phyloP scores from a whole-genome alignment of 106 monocot genomes.

The Acorus calamus region DNA sequence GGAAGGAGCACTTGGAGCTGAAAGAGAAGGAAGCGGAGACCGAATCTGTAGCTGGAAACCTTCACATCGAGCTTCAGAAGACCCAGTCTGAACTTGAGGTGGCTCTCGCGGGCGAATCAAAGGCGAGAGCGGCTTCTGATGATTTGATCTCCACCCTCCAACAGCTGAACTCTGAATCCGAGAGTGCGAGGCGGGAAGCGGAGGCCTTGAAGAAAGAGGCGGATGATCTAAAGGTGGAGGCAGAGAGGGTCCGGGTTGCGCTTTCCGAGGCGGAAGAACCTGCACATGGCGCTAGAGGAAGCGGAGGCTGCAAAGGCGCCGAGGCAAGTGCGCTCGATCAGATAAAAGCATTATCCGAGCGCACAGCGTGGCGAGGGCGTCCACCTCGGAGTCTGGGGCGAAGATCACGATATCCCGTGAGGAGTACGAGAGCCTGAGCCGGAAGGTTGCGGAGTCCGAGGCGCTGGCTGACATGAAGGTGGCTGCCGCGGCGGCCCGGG shows the following conservation, averaged over 20 bases:
- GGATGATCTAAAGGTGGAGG: constrained; percentile 38
- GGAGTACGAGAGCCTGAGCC: constrained; percentile 50
- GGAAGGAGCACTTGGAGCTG: constrained; percentile 52
- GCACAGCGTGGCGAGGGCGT: constrained; percentile 31
- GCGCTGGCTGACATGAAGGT: constrained; percentile 63
- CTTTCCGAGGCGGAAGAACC: constrained; percentile 52
- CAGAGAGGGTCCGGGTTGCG: constrained; percentile 28
- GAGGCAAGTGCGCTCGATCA: constrained; percentile 48
- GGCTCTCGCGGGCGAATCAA: constrained; percentile 36
- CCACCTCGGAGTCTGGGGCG: constrained; percentile 55
- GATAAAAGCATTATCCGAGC: constrained; percentile 49
- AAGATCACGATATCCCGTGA: constrained; percentile 59
- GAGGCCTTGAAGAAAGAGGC: constrained; percentile 55
- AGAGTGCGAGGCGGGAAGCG: constrained; percentile 38
- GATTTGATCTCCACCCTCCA: constrained; percentile 51
- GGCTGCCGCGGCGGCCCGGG: constrained; percentile 55
- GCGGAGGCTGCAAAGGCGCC: constrained; percentile 58
- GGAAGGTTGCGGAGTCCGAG: constrained; percentile 50
- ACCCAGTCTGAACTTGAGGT: constrained; percentile 56
- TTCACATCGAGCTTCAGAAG: constrained; percentile 54
- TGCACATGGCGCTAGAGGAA: constrained; percentile 42
- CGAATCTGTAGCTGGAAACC: constrained; percentile 31
- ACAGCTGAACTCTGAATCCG: constrained; percentile 47
- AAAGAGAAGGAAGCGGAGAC: constrained; percentile 62
- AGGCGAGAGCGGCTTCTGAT: constrained; percentile 27